Percentiles rank a stretch among this genome's conserved stretches.
These are phyloP conservation scores for Leptodontidium sp. DNA, from an alignment of 2,329 filamentous ascomycete species.

Conservation along the genomic window DNA sequence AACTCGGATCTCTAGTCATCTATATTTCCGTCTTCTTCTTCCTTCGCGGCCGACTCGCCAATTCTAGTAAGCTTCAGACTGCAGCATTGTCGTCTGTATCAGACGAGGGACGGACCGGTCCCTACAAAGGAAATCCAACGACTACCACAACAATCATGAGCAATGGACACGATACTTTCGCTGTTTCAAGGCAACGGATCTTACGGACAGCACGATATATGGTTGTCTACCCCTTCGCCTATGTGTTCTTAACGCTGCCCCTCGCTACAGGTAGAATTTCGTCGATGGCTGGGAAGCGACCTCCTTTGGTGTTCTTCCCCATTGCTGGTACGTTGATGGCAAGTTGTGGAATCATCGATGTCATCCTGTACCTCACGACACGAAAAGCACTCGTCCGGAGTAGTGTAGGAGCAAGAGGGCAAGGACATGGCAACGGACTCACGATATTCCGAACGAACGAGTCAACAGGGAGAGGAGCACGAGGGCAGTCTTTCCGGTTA, in stretches of 20 bases:
- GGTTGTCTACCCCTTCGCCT: conserved; percentile 59
- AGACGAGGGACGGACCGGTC: background rate
- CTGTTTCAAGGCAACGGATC: conserved; percentile 33
- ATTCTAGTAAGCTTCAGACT: conserved; percentile 3
- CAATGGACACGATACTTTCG: conserved; percentile 31
- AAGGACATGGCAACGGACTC: background rate
- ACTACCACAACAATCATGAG: conserved; percentile 33
- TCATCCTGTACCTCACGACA: conserved; percentile 39
- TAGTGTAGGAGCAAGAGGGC: background rate
- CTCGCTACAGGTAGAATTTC: conserved; percentile 58
- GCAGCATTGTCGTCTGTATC: background rate
- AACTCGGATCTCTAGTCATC: conserved; percentile 59
- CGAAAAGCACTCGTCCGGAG: conserved; percentile 37
- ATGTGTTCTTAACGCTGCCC: conserved; percentile 59
- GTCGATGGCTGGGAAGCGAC: conserved; percentile 51
- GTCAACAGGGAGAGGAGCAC: background rate
- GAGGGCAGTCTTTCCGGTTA: background rate
- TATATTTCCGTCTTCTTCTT: conserved; percentile 53
- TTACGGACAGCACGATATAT: conserved; percentile 56
- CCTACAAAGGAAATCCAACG: conserved; percentile 16
- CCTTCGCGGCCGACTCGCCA: conserved; percentile 36
- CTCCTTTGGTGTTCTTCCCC: conserved; percentile 31
- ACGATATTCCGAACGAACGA: background rate
- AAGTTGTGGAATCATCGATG: conserved; percentile 39
- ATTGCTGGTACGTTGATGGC: conserved; percentile 41